These are phyloP conservation scores for Ammopiptanthus mongolicus DNA, from an alignment of 306 rosid species.

Conservation along the genomic window DNA sequence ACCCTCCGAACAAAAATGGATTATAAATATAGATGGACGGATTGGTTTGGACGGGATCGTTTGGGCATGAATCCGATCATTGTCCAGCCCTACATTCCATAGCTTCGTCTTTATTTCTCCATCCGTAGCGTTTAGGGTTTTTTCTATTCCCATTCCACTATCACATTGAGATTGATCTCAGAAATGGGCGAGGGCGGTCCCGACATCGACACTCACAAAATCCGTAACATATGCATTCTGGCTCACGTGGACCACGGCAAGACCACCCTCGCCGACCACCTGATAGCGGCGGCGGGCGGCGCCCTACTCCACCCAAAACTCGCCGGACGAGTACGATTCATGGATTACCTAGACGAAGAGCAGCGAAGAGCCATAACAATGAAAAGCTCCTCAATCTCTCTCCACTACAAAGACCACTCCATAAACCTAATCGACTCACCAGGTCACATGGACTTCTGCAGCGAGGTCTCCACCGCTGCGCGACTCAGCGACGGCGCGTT, in stretches of 20 bases:
- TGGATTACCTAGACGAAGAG: constrained; percentile 89
- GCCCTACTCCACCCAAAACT: constrained; percentile 72
- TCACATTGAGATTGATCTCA: background rate
- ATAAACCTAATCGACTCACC: constrained; percentile 88
- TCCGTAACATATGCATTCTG: constrained; percentile 76
- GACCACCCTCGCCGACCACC: constrained; percentile 87
- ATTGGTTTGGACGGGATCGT: no score
- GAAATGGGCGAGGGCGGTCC: constrained; percentile 33
- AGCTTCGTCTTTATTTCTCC: no score
- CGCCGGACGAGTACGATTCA: constrained; percentile 78
- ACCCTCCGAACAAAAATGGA: no score
- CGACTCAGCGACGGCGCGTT: constrained; percentile 82
- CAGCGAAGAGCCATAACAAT: constrained; percentile 87
- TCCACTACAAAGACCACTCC: constrained; percentile 37
- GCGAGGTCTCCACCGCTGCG: constrained; percentile 93
- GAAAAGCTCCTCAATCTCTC: constrained; percentile 81
- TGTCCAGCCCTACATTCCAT: no score
- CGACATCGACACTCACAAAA: constrained; percentile 28
- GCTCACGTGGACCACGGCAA: constrained; percentile 98
- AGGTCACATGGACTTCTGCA: constrained; percentile 87
- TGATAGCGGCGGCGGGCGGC: constrained; percentile 61
- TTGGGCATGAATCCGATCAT: no score
- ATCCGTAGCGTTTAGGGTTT: background rate
- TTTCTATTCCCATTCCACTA: background rate
- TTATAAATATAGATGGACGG: no score